phyloP scores from a whole-genome alignment of 495 filamentous ascomycete species.

The Jackrogersella minutella region DNA sequence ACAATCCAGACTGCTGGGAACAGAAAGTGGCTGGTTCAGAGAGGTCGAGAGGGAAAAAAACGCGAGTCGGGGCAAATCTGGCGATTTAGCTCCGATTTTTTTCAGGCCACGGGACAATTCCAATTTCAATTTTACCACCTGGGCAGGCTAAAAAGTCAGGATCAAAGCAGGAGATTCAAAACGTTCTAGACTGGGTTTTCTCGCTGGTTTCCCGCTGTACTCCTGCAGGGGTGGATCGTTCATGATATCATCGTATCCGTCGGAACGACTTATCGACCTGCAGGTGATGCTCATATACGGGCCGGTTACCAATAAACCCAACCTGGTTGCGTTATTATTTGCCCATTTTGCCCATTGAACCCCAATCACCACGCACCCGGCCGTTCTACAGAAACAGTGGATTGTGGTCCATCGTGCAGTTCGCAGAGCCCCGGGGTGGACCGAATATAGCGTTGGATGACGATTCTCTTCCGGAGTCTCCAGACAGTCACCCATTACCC shows the following conservation, averaged over 20 bases:
- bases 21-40: conserved; percentile 4
- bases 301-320: conserved; percentile 34
- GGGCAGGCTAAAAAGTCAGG: conserved; percentile 25
- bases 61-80: conserved; percentile 19
- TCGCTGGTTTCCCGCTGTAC: neutral
- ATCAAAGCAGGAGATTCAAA: conserved; percentile 13
- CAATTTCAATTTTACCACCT: too few species aligned
- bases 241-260: conserved; percentile 43
- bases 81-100: conserved; percentile 4
- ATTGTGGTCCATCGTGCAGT: conserved; percentile 14
- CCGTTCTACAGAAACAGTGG: conserved; percentile 8
- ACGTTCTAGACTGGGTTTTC: conserved; percentile 32
- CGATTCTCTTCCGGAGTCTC: conserved; percentile 33
- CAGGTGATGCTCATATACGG: conserved; percentile 34
- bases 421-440: conserved; percentile 17
- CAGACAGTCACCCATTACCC: conserved; percentile 38
- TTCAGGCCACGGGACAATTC: conserved; percentile 28
- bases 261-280: conserved; percentile 17
- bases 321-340: conserved; percentile 38
- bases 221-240: conserved; percentile 33
- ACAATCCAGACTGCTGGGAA: conserved; percentile 8
- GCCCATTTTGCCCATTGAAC: conserved; percentile 11
- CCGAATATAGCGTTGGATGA: conserved; percentile 30
- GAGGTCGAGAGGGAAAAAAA: conserved; percentile 3
- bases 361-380: conserved; percentile 17